Base-by-base conservation (phyloP, 495 filamentous ascomycete species). In the Xylaria castorea region DNA sequence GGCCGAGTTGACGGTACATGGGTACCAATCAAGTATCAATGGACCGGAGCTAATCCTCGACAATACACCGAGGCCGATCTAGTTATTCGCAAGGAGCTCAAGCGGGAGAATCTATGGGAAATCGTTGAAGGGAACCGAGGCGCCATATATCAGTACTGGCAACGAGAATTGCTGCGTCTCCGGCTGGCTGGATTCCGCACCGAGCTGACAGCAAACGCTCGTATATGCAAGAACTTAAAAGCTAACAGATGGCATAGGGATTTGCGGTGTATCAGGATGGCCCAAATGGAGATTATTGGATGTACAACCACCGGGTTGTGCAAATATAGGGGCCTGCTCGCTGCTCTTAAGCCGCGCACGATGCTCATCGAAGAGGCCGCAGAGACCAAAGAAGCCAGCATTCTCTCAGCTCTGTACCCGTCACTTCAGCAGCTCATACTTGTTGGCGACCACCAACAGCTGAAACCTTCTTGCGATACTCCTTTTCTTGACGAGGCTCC, bases 311-410 rank as follows among this genome's bases (percentile, higher is more conserved):
- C 95, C 0, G 96, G 96, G 5, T 79, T 98, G n/a, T 93, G 90
- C 77, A 98, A 98, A 75, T 95, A 96, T 73, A 89, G 95, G 22
- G 89, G 83, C 2, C 82, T 97, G 0, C 81, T 98, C 30, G 87
- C 92, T 16, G 89, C 89, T 32, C 72, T 97, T 22, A 83, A 88
- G 38, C 94, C 96, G 0, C 87, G 80, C 18, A 82, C 85, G 18
- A 78, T 89, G 34, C 82, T 90, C 9, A 86, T 89, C 51, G 87
- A 90, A 76, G 88, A 90, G 72, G 88, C 88, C 3, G 87, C 85
- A 7, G 86, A 90, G 74, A 85, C 88, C 7, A 81, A 84, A 32
- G 89, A 90, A 71, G 83, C 84, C 32, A 85, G 89, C 74, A 86
- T 87, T 36, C 76, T 87, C 0, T 88, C 86, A 11, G 85, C 87